These are phyloP conservation scores for Pyracantha coccinea DNA, from an alignment of 331 rosid species.

Conservation along the genomic window DNA sequence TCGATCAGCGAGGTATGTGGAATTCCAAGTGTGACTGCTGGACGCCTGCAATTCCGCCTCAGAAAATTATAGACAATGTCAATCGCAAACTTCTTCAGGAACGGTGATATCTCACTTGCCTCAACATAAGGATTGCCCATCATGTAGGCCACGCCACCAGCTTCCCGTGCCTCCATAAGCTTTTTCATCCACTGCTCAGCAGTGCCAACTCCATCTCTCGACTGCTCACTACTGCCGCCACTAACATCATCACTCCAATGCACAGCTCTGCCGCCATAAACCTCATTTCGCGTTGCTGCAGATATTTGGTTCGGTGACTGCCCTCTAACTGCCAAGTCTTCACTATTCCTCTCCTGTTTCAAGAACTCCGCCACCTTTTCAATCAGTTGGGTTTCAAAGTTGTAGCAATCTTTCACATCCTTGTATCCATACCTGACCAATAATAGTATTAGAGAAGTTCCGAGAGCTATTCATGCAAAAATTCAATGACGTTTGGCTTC, in stretches of 20 bases:
- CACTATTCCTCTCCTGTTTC: not conserved
- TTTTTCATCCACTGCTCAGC: not conserved
- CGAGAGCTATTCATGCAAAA: not conserved
- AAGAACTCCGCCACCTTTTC: slow-evolving; percentile 10
- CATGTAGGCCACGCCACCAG: slow-evolving; percentile 31
- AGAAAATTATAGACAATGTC: slow-evolving; percentile 21
- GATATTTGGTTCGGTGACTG: not conserved
- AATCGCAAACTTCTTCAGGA: slow-evolving; percentile 23
- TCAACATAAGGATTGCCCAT: slow-evolving; percentile 16
- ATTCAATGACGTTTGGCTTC: not conserved
- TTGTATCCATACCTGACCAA: slow-evolving; percentile 21
- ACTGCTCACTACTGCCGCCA: not conserved
- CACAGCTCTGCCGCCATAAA: not conserved
- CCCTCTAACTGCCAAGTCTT: not conserved
- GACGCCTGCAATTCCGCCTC: slow-evolving; percentile 23
- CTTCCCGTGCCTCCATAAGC: slow-evolving; percentile 21
- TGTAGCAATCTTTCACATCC: slow-evolving; percentile 19
- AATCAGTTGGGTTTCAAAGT: slow-evolving; percentile 16
- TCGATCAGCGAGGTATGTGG: slow-evolving; percentile 27
- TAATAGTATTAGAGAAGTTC: not conserved
- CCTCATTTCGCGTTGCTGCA: not conserved
- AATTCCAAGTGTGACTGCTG: slow-evolving; percentile 18
- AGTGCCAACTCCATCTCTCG: not conserved
- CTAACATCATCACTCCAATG: not conserved
- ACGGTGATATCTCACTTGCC: slow-evolving; percentile 24